Conservation (phyloP, 768 basidiomycete species). For the Boletus tylopilopsis region DNA sequence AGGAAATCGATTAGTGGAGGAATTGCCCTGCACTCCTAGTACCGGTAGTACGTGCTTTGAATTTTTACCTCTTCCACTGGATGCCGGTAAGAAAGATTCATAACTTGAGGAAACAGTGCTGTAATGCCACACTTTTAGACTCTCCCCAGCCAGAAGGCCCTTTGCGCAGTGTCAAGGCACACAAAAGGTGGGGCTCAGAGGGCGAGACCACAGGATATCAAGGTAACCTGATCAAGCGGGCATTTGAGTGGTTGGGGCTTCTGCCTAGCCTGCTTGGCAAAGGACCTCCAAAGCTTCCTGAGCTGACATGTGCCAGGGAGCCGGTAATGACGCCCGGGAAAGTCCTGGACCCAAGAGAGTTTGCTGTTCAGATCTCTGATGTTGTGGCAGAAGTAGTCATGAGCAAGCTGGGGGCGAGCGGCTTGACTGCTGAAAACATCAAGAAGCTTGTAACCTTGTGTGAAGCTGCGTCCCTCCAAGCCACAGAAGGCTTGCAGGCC, state of each 20-base stretch:
- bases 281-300: background rate
- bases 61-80: no score
- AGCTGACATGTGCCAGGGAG: background rate
- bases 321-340: background rate
- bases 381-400: background rate
- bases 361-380: background rate
- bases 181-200: no score
- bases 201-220: no score
- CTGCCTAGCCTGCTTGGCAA: background rate
- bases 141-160: no score
- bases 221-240: no score
- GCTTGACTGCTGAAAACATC: background rate
- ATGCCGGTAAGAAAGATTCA: no score
- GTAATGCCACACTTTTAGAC: no score
- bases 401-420: background rate
- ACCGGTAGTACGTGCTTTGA: no score
- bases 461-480: background rate
- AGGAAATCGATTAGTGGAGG: background rate
- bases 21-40: background rate
- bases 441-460: background rate
- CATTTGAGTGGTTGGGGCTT: background rate
- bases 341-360: background rate
- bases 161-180: no score
- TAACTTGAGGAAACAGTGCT: no score
- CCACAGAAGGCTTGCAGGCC: background rate